Conservation (phyloP, 106 monocot genomes). For the Apostasia shenzhenica region DNA sequence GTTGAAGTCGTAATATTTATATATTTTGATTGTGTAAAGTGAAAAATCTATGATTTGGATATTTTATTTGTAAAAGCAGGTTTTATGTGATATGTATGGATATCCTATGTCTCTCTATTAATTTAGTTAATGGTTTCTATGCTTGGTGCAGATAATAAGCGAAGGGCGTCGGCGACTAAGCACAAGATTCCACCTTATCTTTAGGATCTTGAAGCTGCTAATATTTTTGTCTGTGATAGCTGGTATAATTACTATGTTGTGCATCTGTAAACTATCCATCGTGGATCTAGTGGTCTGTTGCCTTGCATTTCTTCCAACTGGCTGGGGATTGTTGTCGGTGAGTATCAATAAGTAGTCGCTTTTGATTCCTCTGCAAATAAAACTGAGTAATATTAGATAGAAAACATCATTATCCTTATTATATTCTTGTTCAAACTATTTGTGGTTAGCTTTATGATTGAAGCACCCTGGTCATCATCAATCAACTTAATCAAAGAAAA, state of each 20-base stretch:
- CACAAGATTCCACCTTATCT: conserved; percentile 46
- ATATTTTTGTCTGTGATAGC: conserved; percentile 44
- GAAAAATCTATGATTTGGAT: too few relatives aligned
- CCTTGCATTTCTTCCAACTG: conserved; percentile 76
- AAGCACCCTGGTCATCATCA: too few relatives aligned
- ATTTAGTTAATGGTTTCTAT: not conserved
- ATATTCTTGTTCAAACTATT: too few relatives aligned
- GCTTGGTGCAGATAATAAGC: conserved; percentile 27
- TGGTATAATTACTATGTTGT: conserved; percentile 31
- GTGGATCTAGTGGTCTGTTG: conserved; percentile 62
- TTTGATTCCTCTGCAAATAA: not conserved
- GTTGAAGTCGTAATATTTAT: too few relatives aligned
- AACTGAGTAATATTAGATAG: not conserved
- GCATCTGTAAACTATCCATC: conserved; percentile 42
- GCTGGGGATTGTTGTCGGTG: conserved; percentile 70
- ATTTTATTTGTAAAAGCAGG: too few relatives aligned
- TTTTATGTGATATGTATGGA: too few relatives aligned
- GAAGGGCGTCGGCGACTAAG: conserved; percentile 51
- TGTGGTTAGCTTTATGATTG: too few relatives aligned
- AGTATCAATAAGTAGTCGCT: not conserved
- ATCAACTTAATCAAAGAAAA: too few relatives aligned
- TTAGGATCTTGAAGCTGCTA: conserved; percentile 55
- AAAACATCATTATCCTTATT: too few relatives aligned
- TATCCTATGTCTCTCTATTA: too few relatives aligned
- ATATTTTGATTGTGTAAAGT: too few relatives aligned